Evolutionary conservation across 805 yeast species (phyloP), one percentile per base, ranked within the genome.

Genomic region (Teunomyces gatunensis): DNA sequence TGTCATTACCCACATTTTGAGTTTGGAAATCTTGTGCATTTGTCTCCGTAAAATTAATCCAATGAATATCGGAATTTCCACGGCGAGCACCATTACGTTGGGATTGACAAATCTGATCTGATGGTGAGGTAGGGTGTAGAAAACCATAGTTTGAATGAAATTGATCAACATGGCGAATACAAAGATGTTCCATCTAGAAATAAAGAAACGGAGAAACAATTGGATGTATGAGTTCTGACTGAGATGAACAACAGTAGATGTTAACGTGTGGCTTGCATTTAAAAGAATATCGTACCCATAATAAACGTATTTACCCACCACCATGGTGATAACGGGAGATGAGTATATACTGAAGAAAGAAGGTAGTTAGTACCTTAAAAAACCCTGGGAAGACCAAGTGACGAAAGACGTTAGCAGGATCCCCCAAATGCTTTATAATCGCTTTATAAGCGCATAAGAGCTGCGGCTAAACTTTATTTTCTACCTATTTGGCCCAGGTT

Each of bases 221-320:
- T 20, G 12, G 39, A 36, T 15, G 6, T 36, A n/a, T 9, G 23
- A 18, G 23, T 36, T 36, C 5, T 20, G 39, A 12, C 39, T 36
- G 28, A 36, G 39, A 36, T 36, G 21, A 3, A 20, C 23, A 11
- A 36, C 5, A 6, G 39, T 36, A 5, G 39, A 36, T 17, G 27
- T 5, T 12, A 36, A 11, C n/a, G 39, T 36, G 13, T 36, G 39
- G 13, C 25, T 18, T 18, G 39, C 39, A 36, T 36, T 36, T n/a
- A 36, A 12, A 18, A 20, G n/a, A 36, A 36, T 18, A 20, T 21
- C 39, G 13, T 36, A 36, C 28, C 20, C 39, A 36, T 36, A 36
- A 11, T 11, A 56, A 57, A 4, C 15, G 60, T 59, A 48, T 32
- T 32, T 32, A 9, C 10, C 12, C 34, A 32, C 17, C 34, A 32